Evolutionary conservation across 1,284 basidiomycete species (phyloP), one percentile per base, ranked within the genome.

Genomic region (Schizophyllum commune): DNA sequence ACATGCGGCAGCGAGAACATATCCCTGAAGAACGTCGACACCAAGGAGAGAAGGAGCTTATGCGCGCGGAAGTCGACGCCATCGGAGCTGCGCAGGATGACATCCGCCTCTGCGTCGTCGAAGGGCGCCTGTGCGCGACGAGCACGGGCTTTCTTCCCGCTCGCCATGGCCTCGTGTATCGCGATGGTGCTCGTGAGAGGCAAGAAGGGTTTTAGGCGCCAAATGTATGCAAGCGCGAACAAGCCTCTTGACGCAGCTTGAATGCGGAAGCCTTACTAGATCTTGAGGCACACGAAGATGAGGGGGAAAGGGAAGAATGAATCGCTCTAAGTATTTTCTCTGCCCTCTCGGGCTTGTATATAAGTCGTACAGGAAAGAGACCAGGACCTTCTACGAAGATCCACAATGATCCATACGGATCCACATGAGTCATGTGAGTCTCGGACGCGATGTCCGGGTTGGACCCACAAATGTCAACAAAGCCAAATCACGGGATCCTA

Each of bases 1-100:
- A n/a, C 15, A 22, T 60, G 39, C 9, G 64, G 62, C 32, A 65
- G 60, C 5, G 64, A 17, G 19, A 62, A 56, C 62, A 65, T 61
- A 21, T 62, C 27, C 15, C 32, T 55, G 64, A 65, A 65, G n/a
- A 63, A 32, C n/a, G 21, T 4, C 21, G 64, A 65, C 5, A 34
- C 55, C 19, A 63, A 60, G 8, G 58, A 51, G 8, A 65, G 60
- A 22, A 65, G 51, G 13, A 58, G 52, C 52, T 61, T 61, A 56
- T 65, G 61, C 1, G 55, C 54, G 33, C 59, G 54, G 56, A 65
- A 65, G 21, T 61, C 61, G 58, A 65, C 62, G n/a, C 39, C 19
- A 15, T 65, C 62, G 1, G 60, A 60, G 53, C 61, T 59, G 4
- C 61, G 56, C 11, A 65, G 15, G 32, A 65, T 58, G 2, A 62